Conservation (phyloP, 192 early-diverging fungal species). For the Gorgonomyces haynaldii region DNA sequence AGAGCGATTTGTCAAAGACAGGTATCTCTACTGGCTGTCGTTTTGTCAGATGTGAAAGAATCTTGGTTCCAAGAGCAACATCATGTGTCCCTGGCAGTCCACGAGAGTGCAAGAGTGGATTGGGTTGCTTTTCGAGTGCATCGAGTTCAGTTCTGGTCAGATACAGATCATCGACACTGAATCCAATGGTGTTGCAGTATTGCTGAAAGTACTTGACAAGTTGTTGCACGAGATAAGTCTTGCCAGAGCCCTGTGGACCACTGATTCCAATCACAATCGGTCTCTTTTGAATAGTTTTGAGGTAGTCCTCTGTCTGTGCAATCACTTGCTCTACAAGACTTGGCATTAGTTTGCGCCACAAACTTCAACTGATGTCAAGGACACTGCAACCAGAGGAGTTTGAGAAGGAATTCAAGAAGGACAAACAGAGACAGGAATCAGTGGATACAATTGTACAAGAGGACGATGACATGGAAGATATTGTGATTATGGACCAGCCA, state of each 20-base stretch:
- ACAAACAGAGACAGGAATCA: too few species aligned
- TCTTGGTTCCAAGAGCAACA: constrained; percentile 42
- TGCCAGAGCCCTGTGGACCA: constrained; percentile 65
- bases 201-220: constrained; percentile 7
- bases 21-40: constrained; percentile 41
- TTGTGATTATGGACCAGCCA: too few species aligned
- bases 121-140: constrained; percentile 28
- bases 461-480: too few species aligned
- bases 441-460: too few species aligned
- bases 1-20: constrained; percentile 66
- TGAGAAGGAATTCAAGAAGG: too few species aligned
- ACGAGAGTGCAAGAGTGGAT: constrained; percentile 66
- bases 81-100: constrained; percentile 92
- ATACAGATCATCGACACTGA: constrained; percentile 70
- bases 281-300: too few species aligned
- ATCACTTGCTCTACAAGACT: too few species aligned
- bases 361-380: too few species aligned
- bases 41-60: constrained; percentile 33
- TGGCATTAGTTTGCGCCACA: too few species aligned
- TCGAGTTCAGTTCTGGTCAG: constrained; percentile 57
- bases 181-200: not conserved
- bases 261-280: not conserved
- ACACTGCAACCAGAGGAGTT: too few species aligned
- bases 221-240: constrained; percentile 24
- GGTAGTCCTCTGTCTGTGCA: too few species aligned